Conservation (phyloP, 192 early-diverging fungal species). For the Entrophospora sp. region DNA sequence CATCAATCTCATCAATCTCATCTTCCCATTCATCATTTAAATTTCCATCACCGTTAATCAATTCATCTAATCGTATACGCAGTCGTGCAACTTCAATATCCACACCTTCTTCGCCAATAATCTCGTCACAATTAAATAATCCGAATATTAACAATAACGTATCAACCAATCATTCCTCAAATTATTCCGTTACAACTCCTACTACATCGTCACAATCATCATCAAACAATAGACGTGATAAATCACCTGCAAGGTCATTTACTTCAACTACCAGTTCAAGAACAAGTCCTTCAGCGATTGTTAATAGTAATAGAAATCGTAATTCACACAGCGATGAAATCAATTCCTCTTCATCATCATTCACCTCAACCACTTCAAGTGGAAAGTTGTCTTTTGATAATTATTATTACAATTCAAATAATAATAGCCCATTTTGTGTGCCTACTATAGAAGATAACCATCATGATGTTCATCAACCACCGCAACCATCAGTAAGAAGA, state of each 20-base stretch:
- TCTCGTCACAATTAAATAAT: no score
- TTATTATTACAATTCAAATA: background rate
- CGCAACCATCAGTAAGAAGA: no score
- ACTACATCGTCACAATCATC: background rate
- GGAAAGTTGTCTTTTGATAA: background rate
- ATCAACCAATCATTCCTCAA: background rate
- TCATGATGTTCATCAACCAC: no score
- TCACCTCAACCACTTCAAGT: background rate
- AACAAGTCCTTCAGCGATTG: background rate
- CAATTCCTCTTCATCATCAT: background rate
- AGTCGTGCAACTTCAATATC: background rate
- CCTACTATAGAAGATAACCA: no score
- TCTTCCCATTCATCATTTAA: background rate
- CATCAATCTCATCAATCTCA: conserved; percentile 16
- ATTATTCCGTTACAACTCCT: background rate
- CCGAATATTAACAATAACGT: background rate
- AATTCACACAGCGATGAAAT: background rate
- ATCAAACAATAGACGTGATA: background rate
- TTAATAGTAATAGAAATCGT: background rate
- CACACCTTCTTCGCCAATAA: background rate
- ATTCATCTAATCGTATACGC: background rate
- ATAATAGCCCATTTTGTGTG: background rate
- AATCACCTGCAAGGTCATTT: background rate
- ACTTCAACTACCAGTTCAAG: background rate
- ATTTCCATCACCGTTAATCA: background rate